These are phyloP conservation scores for Escovopsis sp. DNA, from an alignment of 2,329 filamentous ascomycete genomes.

Conservation along the genomic window DNA sequence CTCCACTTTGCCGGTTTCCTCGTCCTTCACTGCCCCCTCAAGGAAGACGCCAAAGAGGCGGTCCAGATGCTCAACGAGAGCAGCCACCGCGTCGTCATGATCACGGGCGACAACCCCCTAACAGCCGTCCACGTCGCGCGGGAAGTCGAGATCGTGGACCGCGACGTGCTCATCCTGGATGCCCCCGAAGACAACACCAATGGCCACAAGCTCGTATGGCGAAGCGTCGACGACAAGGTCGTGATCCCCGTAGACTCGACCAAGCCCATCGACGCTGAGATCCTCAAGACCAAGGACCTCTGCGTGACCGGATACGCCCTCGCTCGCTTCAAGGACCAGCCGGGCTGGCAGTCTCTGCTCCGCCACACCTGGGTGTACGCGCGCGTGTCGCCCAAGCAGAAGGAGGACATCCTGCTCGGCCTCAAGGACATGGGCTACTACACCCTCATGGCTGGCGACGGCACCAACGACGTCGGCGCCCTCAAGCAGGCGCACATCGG, in stretches of 20 bases:
- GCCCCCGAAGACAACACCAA: slow-evolving; percentile 79
- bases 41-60: slow-evolving; percentile 87
- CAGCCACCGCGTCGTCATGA: slow-evolving; percentile 97
- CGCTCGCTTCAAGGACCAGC: slow-evolving; percentile 69
- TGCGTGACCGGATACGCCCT: slow-evolving; percentile 93
- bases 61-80: slow-evolving; percentile 98
- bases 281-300: slow-evolving; percentile 74
- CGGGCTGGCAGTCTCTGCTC: slow-evolving; percentile 61
- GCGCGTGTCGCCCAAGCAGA: slow-evolving; percentile 94
- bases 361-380: slow-evolving; percentile 95
- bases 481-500: slow-evolving; percentile 97
- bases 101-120: slow-evolving; percentile 93
- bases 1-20: slow-evolving; percentile 89
- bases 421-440: slow-evolving; percentile 96
- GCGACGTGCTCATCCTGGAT: slow-evolving; percentile 86
- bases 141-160: slow-evolving; percentile 93
- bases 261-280: slow-evolving; percentile 63
- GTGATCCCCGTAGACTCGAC: slow-evolving; percentile 75
- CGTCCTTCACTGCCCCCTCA: slow-evolving; percentile 86
- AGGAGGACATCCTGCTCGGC: slow-evolving; percentile 94
- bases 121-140: slow-evolving; percentile 91
- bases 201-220: slow-evolving; percentile 77
- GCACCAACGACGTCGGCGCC: slow-evolving; percentile 94
- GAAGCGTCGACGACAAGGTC: slow-evolving; percentile 80
- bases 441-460: slow-evolving; percentile 95